phyloP scores from a whole-genome alignment of 169 alveolate genomes.

The Plasmodium relictum region DNA sequence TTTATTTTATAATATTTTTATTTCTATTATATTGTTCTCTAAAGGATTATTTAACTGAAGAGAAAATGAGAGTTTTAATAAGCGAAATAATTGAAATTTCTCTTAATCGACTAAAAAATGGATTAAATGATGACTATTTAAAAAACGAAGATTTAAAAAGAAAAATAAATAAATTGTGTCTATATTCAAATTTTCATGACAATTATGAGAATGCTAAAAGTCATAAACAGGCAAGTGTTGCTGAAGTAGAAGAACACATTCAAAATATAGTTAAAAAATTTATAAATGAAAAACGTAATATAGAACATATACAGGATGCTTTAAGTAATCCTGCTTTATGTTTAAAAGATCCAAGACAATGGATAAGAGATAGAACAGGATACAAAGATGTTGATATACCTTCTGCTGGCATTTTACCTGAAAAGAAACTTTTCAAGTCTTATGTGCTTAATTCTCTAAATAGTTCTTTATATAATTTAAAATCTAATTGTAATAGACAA shows the following conservation, averaged over 20 bases:
- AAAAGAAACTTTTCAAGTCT: conserved; percentile 46
- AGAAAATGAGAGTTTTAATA: not conserved
- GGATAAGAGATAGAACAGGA: conserved; percentile 63
- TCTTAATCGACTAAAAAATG: not conserved
- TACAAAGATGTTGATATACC: conserved; percentile 44
- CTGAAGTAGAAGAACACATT: conserved; percentile 34
- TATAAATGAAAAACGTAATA: conserved; percentile 26
- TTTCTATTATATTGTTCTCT: not conserved
- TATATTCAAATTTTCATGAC: conserved; percentile 43
- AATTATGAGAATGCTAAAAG: conserved; percentile 55
- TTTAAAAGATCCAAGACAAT: conserved; percentile 39
- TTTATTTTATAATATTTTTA: not conserved
- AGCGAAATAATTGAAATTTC: conserved; percentile 20
- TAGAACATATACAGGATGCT: conserved; percentile 41
- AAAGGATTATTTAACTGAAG: conserved; percentile 30
- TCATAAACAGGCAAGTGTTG: conserved; percentile 39
- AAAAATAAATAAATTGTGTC: conserved; percentile 49
- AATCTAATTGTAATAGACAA: conserved; percentile 34
- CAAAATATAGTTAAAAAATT: conserved; percentile 15
- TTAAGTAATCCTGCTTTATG: conserved; percentile 63
- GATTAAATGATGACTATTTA: not conserved
- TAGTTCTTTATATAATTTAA: conserved; percentile 32
- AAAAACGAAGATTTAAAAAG: conserved; percentile 15
- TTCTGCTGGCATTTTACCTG: conserved; percentile 60
- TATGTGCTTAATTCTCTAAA: conserved; percentile 6